Evolutionary conservation across 2,329 filamentous ascomycete genomes (phyloP).

Genomic region (Paracoccidioides brasiliensis): DNA sequence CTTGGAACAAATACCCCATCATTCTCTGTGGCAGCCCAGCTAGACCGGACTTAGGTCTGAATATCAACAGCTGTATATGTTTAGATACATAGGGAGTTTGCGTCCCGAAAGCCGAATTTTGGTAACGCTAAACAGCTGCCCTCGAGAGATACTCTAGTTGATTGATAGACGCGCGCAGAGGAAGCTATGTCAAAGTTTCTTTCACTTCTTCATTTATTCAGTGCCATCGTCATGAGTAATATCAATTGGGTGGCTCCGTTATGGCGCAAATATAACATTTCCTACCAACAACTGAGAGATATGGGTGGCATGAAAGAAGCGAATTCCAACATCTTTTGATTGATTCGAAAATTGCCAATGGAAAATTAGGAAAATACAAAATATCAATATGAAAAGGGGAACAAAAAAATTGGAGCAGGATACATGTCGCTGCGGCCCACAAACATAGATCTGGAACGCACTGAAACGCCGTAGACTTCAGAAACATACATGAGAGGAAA

Average conservation of each 20-base stretch:
- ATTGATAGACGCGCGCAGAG: too few species aligned
- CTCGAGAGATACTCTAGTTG: too few species aligned
- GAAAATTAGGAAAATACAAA: neutral
- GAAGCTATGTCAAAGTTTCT: neutral
- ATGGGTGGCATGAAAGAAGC: neutral
- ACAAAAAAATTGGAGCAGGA: neutral
- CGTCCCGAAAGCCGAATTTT: too few species aligned
- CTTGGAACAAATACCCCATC: too few species aligned
- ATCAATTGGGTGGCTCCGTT: neutral
- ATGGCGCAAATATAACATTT: constrained; percentile 2
- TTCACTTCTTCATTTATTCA: too few species aligned
- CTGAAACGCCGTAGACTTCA: constrained; percentile 1
- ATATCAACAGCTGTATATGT: too few species aligned
- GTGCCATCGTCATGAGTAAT: neutral
- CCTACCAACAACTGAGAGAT: neutral
- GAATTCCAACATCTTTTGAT: constrained; percentile 1
- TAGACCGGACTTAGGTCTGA: too few species aligned
- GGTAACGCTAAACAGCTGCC: too few species aligned
- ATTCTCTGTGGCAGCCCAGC: too few species aligned
- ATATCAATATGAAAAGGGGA: neutral
- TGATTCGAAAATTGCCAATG: neutral
- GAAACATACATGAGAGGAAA: constrained; percentile 13
- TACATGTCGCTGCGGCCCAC: neutral
- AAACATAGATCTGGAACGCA: constrained; percentile 9
- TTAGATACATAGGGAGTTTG: too few species aligned